Percentiles rank a stretch among this genome's conserved stretches.
phyloP scores from a whole-genome alignment of 23 red algal genomes.

The Gracilariopsis chorda region DNA sequence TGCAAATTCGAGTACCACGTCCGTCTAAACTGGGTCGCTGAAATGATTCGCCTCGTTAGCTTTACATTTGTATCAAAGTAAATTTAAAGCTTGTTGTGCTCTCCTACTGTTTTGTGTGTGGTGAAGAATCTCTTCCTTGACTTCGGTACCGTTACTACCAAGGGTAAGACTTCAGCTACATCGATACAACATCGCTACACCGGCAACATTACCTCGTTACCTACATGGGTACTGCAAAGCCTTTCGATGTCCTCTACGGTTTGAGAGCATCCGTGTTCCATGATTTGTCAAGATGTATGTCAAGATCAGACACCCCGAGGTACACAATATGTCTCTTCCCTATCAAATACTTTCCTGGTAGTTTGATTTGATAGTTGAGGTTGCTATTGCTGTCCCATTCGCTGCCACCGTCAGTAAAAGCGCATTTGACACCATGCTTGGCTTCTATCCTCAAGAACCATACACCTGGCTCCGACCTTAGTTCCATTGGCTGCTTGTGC shows the following conservation, averaged over 20 bases:
- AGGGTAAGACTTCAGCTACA: too few species aligned
- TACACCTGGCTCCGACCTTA: neutral
- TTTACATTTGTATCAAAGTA: too few species aligned
- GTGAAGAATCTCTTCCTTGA: too few species aligned
- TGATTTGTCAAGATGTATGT: slow-evolving; percentile 21
- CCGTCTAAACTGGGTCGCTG: slow-evolving; percentile 24
- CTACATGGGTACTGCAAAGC: too few species aligned
- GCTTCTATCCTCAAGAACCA: slow-evolving; percentile 49
- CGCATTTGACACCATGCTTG: slow-evolving; percentile 14
- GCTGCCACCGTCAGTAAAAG: slow-evolving; percentile 29
- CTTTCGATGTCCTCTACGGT: too few species aligned
- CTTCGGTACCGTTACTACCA: too few species aligned
- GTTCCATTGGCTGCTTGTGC: slow-evolving; percentile 43
- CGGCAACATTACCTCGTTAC: too few species aligned
- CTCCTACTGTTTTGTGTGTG: too few species aligned
- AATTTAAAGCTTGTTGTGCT: too few species aligned
- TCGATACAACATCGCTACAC: too few species aligned
- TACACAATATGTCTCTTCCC: slow-evolving; percentile 15
- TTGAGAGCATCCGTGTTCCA: too few species aligned
- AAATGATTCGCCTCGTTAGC: too few species aligned
- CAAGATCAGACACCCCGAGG: slow-evolving; percentile 22
- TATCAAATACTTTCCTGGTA: slow-evolving; percentile 50
- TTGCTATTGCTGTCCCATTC: slow-evolving; percentile 47
- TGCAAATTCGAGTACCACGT: slow-evolving; percentile 8
- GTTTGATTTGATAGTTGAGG: slow-evolving; percentile 43